Evolutionary conservation across 768 basidiomycete genomes (phyloP).

Genomic region (Tulasnella sp.): DNA sequence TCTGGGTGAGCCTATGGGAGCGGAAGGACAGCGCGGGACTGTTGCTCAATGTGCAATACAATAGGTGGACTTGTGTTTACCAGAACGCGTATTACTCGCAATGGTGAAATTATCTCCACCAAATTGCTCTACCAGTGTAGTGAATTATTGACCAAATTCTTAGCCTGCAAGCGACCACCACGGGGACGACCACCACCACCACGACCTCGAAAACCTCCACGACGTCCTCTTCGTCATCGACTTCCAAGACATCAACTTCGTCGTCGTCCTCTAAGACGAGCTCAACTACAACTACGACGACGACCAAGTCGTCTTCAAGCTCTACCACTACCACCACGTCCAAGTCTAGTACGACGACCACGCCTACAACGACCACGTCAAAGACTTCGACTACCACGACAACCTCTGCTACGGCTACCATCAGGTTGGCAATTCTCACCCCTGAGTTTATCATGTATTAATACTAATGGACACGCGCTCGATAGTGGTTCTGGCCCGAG

Average conservation of each 20-base stretch:
- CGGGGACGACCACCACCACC: constrained; percentile 6
- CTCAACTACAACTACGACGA: not conserved
- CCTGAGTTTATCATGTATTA: not conserved
- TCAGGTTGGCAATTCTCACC: not conserved
- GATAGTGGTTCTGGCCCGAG: not conserved
- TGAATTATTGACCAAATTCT: not conserved
- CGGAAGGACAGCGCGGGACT: not conserved
- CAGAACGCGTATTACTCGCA: not conserved
- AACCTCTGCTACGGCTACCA: not conserved
- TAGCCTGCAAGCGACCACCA: not conserved
- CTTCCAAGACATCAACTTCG: not conserved
- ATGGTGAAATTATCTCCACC: not conserved
- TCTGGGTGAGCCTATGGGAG: constrained; percentile 19
- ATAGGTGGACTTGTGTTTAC: constrained; percentile 1
- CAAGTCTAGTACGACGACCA: constrained; percentile 20
- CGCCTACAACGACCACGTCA: constrained; percentile 13
- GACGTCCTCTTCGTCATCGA: not conserved
- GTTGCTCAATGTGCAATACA: not conserved
- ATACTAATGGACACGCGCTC: not conserved
- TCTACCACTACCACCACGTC: constrained; percentile 19
- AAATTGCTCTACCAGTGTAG: not conserved
- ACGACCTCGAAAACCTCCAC: constrained; percentile 9
- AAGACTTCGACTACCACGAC: constrained; percentile 21
- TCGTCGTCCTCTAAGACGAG: not conserved
- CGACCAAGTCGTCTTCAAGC: not conserved